Evolutionary conservation across 495 filamentous ascomycete species (phyloP).

Genomic region (Beverwykella pulmonaria): DNA sequence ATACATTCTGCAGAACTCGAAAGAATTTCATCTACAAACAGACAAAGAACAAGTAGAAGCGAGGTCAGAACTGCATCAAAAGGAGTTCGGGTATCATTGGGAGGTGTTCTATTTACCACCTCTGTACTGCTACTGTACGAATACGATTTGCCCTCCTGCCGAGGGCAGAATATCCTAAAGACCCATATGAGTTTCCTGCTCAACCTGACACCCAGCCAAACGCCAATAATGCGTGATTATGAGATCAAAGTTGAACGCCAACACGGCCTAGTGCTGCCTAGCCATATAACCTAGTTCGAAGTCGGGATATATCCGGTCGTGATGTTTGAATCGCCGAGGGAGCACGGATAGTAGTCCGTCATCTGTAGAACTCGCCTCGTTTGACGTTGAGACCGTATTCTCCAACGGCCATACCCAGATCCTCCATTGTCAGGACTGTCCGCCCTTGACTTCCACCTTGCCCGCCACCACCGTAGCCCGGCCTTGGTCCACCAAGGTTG

Average conservation of each 20-base stretch:
- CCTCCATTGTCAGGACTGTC: slow-evolving; percentile 98
- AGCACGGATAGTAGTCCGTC: slow-evolving; percentile 8
- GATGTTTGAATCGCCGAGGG: not conserved
- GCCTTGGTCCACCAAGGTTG: slow-evolving; percentile 82
- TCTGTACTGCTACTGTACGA: slow-evolving; percentile 37
- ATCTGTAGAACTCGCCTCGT: slow-evolving; percentile 96
- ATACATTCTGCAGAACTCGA: slow-evolving; percentile 64
- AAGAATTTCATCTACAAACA: slow-evolving; percentile 81
- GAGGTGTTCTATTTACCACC: slow-evolving; percentile 8
- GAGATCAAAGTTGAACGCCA: not conserved
- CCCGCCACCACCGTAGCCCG: slow-evolving; percentile 91
- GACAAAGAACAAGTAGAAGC: slow-evolving; percentile 70
- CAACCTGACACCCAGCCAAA: not conserved
- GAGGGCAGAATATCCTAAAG: slow-evolving; percentile 16
- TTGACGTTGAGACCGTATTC: slow-evolving; percentile 98
- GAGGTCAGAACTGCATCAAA: slow-evolving; percentile 8
- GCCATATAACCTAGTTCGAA: not conserved
- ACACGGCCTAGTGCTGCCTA: not conserved
- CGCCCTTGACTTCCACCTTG: slow-evolving; percentile 87
- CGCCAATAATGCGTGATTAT: not conserved
- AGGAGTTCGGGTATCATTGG: slow-evolving; percentile 34
- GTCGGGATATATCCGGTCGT: not conserved
- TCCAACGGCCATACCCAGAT: slow-evolving; percentile 93
- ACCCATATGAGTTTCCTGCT: slow-evolving; percentile 2
- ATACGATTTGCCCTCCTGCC: slow-evolving; percentile 6